Conservation (phyloP, 176 grass and related monocot species). For the Typha latifolia region DNA sequence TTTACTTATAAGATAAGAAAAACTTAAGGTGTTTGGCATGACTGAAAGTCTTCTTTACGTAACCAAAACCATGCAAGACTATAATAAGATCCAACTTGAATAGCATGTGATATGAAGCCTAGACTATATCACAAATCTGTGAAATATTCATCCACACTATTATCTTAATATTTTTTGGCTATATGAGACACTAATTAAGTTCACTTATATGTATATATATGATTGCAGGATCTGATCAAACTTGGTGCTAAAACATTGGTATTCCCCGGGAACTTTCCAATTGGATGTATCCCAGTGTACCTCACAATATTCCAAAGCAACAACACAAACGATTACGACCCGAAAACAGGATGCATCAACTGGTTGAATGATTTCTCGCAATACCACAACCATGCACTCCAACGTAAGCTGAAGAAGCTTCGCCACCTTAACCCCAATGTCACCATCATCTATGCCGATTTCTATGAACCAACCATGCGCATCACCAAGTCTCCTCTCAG, state of each 20-base stretch:
- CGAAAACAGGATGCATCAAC: conserved; percentile 63
- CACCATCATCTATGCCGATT: conserved; percentile 68
- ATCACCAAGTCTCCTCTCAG: conserved; percentile 42
- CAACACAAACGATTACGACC: conserved; percentile 59
- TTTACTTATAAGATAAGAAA: too few species aligned
- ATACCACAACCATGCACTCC: conserved; percentile 62
- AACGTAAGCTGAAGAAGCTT: conserved; percentile 36
- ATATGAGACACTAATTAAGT: neutral
- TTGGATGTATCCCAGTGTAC: conserved; percentile 62
- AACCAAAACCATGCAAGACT: too few species aligned
- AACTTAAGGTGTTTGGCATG: too few species aligned
- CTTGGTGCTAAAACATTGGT: conserved; percentile 67
- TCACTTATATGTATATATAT: neutral
- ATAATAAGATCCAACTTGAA: too few species aligned
- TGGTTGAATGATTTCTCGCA: conserved; percentile 72
- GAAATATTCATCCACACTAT: neutral
- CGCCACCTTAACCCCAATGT: conserved; percentile 38
- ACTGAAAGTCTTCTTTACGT: too few species aligned
- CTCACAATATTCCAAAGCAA: conserved; percentile 49
- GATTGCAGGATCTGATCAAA: conserved; percentile 59
- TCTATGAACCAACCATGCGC: conserved; percentile 62
- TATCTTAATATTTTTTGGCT: neutral
- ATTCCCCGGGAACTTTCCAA: conserved; percentile 81
- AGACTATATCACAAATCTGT: too few species aligned
- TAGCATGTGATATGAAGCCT: too few species aligned